Percentiles rank a stretch among this genome's conserved stretches.
Evolutionary conservation across 768 basidiomycete genomes (phyloP).

Genomic region (Mycena latifolia): DNA sequence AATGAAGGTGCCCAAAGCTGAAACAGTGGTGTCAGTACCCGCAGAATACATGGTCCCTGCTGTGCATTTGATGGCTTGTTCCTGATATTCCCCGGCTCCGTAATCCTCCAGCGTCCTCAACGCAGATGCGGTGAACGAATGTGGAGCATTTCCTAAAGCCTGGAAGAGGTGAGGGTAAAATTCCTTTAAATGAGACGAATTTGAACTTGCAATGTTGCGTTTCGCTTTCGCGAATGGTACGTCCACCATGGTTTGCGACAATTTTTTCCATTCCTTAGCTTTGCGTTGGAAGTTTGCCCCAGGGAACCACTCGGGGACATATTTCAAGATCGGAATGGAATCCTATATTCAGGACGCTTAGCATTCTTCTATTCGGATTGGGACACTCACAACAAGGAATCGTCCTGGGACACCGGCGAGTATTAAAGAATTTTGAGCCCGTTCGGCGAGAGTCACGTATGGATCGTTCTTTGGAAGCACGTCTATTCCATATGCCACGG

Average conservation of each 20-base stretch:
- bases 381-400: conserved; percentile 53
- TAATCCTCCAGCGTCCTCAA: neutral
- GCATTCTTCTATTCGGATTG: neutral
- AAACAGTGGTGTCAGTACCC: neutral
- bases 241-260: conserved; percentile 51
- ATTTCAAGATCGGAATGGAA: conserved; percentile 49
- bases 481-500: conserved; percentile 61
- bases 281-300: conserved; percentile 58
- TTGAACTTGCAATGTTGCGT: conserved; percentile 46
- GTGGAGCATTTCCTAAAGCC: neutral
- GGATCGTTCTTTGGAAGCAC: conserved; percentile 56
- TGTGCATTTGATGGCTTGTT: neutral
- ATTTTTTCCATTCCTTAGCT: conserved; percentile 48
- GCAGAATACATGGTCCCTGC: neutral
- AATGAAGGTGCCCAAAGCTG: neutral
- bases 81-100: neutral
- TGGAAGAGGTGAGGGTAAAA: neutral
- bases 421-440: conserved; percentile 48
- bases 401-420: conserved; percentile 53
- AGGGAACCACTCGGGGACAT: conserved; percentile 51
- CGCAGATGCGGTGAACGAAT: neutral
- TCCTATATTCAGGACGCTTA: conserved; percentile 39
- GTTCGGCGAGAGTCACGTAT: conserved; percentile 55
- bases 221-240: conserved; percentile 53
- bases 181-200: no score